Evolutionary conservation across 768 basidiomycete species (phyloP), one percentile per base, ranked within the genome.

Genomic region (Podaxis sp.): DNA sequence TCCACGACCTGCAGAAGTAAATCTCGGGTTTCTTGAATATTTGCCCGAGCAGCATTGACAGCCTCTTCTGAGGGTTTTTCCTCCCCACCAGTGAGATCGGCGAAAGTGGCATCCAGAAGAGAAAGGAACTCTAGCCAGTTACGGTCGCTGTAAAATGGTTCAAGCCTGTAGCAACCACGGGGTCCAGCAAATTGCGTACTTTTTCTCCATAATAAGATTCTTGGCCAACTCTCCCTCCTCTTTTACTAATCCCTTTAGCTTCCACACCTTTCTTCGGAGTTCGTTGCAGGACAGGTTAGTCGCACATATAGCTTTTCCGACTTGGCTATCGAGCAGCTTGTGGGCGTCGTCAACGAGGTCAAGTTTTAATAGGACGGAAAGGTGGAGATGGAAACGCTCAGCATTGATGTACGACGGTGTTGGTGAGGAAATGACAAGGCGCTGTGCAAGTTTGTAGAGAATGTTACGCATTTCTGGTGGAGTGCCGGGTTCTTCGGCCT

Each of bases 121-220:
- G 90, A 82, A 46, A 91, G 70, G 69, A 93, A 92, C 66, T 92
- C 91, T 4, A 91, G 77, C 92, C 93, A 94, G 66, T 93, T 93
- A 38, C 90, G 87, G 67, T 93, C 89, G 38, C 91, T 86, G 47
- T 59, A 13, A 38, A 66, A 37, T 16, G 38, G 42, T 3, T 44
- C 44, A 47, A 44, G 21, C 16, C 36, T 61, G 51, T 57, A 57
- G 62, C 13, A 64, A 55, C 55, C 58, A 62, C 48, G 28, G 27
- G 21, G 37, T 21, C 51, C 27, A 38, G 38, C 23, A 32, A 36
- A 25, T 53, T 9, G 38, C 83, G 63, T 51, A 89, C 89, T 81
- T 82, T 66, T 81, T 79, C 57, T 89, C 83, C 44, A 71, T 61
- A 52, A 91, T 89, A 55, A 80, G 78, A 62, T 78, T 71, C 70